Conservation (phyloP, 1,139 yeast species). For the Chernovozyma aurita region DNA sequence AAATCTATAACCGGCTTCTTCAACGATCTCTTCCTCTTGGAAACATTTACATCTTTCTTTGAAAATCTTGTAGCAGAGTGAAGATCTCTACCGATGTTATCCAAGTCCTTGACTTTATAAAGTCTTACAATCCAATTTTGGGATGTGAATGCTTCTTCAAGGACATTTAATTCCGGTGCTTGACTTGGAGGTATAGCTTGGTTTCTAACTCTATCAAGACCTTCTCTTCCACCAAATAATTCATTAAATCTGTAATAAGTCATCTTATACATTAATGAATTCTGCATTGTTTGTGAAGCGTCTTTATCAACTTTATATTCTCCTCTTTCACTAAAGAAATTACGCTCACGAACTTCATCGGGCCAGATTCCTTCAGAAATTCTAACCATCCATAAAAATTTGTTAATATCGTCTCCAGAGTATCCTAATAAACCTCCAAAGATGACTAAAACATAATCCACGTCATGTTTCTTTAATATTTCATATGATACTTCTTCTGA, state of each 20-base stretch:
- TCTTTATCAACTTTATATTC: conserved; percentile 82
- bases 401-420: conserved; percentile 95
- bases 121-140: conserved; percentile 97
- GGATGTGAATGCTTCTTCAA: conserved; percentile 93
- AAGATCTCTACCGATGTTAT: conserved; percentile 78
- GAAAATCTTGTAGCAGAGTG: conserved; percentile 46
- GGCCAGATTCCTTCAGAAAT: conserved; percentile 99
- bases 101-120: conserved; percentile 87
- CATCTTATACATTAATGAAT: conserved; percentile 93
- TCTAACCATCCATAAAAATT: conserved; percentile 98
- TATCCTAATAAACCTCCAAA: conserved; percentile 94
- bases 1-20: conserved; percentile 54
- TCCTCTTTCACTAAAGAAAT: conserved; percentile 78
- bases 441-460: conserved; percentile 86
- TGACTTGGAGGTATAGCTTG: conserved; percentile 62
- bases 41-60: conserved; percentile 21
- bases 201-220: conserved; percentile 81
- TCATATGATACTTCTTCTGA: conserved; percentile 85
- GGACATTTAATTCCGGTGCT: conserved; percentile 61
- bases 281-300: conserved; percentile 81
- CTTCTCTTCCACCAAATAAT: conserved; percentile 62
- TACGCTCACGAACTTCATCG: conserved; percentile 83
- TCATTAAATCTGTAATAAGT: conserved; percentile 85
- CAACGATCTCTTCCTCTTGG: conserved; percentile 42
- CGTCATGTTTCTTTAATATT: conserved; percentile 86